Conservation (phyloP, 1,139 yeast species). For the Geotrichum phurueaensis region DNA sequence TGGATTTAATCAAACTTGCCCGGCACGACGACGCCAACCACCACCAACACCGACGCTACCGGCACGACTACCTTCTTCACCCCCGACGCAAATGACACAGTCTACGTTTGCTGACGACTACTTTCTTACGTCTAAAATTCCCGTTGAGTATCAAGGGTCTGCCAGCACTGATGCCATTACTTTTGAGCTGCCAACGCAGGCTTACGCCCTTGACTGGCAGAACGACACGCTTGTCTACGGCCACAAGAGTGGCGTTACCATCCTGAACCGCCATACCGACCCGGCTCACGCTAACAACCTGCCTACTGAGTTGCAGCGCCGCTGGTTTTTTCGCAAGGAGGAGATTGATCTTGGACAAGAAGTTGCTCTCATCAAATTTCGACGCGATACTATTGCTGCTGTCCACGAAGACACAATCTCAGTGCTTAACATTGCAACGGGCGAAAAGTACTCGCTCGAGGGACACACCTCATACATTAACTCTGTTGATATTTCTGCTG, state of each 20-base stretch:
- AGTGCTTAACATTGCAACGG: slow-evolving; percentile 15
- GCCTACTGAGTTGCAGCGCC: slow-evolving; percentile 20
- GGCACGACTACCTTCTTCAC: background rate
- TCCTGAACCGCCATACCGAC: slow-evolving; percentile 16
- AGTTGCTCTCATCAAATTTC: slow-evolving; percentile 22
- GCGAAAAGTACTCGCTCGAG: slow-evolving; percentile 20
- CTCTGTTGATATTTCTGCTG: slow-evolving; percentile 32
- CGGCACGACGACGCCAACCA: background rate
- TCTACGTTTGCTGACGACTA: slow-evolving; percentile 3
- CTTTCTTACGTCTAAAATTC: slow-evolving; percentile 5
- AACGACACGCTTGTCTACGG: slow-evolving; percentile 26
- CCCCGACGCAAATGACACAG: slow-evolving; percentile 1
- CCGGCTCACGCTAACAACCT: slow-evolving; percentile 5
- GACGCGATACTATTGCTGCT: slow-evolving; percentile 24
- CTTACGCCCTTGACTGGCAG: slow-evolving; percentile 26
- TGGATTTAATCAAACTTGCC: background rate
- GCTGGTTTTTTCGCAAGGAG: slow-evolving; percentile 19
- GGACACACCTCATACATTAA: slow-evolving; percentile 32
- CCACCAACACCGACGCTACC: background rate
- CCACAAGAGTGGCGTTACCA: slow-evolving; percentile 26
- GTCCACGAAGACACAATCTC: slow-evolving; percentile 27
- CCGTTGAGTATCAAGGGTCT: slow-evolving; percentile 10
- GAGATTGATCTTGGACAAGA: slow-evolving; percentile 24
- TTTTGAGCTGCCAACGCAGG: slow-evolving; percentile 21
- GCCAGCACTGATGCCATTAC: slow-evolving; percentile 7